These are phyloP conservation scores for Kazachstania psychrophila DNA, from an alignment of 805 yeast genomes.

Conservation along the genomic window DNA sequence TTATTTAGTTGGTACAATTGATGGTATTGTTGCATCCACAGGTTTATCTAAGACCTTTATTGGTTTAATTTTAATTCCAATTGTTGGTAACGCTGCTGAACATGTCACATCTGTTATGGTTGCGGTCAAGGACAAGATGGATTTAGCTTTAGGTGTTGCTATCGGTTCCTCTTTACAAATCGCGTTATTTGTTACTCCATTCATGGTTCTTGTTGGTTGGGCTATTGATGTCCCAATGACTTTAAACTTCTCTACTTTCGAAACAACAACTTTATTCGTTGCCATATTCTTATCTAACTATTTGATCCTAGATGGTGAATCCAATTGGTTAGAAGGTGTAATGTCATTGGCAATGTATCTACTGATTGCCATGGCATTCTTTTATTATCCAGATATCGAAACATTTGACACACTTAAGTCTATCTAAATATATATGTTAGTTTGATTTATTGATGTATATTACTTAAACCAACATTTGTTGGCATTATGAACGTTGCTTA, in stretches of 20 bases:
- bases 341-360: constrained; percentile 81
- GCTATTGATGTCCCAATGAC: constrained; percentile 83
- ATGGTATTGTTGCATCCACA: constrained; percentile 70
- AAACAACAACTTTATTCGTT: constrained; percentile 84
- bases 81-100: constrained; percentile 98
- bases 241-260: constrained; percentile 82
- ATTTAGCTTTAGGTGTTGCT: constrained; percentile 92
- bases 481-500: neutral
- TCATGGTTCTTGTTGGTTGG: constrained; percentile 95
- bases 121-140: constrained; percentile 95
- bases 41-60: constrained; percentile 92
- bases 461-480: too few species aligned
- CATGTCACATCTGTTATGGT: constrained; percentile 95
- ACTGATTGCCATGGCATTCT: constrained; percentile 84
- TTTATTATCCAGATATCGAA: constrained; percentile 62
- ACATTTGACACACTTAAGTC: too few species aligned
- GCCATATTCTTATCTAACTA: constrained; percentile 83
- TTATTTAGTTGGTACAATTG: constrained; percentile 86
- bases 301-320: constrained; percentile 84
- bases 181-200: constrained; percentile 90
- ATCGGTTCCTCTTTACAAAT: constrained; percentile 93
- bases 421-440: too few species aligned
- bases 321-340: constrained; percentile 95
- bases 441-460: too few species aligned
- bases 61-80: constrained; percentile 88